Evolutionary conservation across 306 rosid species (phyloP), one percentile per base, ranked within the genome.

Genomic region (Prunus mongolica): DNA sequence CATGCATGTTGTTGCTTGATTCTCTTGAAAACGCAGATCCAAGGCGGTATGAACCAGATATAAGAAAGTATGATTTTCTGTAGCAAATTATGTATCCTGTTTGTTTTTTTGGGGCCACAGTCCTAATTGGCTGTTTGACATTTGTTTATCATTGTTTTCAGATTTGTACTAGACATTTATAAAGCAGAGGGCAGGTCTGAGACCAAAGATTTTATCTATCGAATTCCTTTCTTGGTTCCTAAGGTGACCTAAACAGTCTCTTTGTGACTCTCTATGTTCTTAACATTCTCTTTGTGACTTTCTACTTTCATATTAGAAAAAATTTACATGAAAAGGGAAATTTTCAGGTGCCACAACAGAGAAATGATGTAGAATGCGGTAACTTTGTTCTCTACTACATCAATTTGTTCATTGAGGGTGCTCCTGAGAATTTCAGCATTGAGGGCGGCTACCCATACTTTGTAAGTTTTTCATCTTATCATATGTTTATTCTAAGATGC

Each of bases 1-100:
- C 83, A 47, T 93, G 98, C 82, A 90, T 93, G 91, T 62, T 90
- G 75, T 79, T 93, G 88, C 87, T 93, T 65, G 98, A 93, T 85
- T 93, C 96, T 54, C 96, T 93, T 61, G 84, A 77, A 79, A 81
- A 18, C 51, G 81, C 88, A 8, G 79, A 81, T 81, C 94, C 98
- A 5, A 86, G 79, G 81, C 84, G 88, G 50, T 73, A 90, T 57
- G 98, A 93, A 79, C 94, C 91, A 32, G 86, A 93, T 58, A 89
- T 93, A 77, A 86, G 89, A 74, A 93, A 71, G 98, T 87, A 63
- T 44, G 86, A 65, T 27, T 70, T 76, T 79, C 72, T 76, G 70
- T 64, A 71, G 68, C 57, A 49, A 74, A 62, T 6, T 47, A 4
- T 4, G 28, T 47, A 15, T 49, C 2, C n/a, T n/a, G 19, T 52